These are phyloP conservation scores for Stenogyne calaminthoides DNA, from an alignment of 305 asterid species.

Conservation along the genomic window DNA sequence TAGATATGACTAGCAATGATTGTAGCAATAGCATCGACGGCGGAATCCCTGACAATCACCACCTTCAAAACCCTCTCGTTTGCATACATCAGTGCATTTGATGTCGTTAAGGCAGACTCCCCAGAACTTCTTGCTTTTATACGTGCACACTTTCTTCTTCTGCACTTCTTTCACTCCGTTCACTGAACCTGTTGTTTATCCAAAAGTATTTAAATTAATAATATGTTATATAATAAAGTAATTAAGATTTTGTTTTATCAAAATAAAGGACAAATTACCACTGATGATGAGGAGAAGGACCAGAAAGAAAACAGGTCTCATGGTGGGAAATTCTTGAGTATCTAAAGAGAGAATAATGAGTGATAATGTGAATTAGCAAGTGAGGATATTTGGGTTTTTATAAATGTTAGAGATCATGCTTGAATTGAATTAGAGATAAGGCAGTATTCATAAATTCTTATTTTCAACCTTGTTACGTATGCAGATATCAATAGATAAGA, in stretches of 20 bases:
- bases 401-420: not conserved
- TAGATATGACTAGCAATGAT: slow-evolving; percentile 23
- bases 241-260: too few relatives aligned
- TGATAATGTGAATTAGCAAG: not conserved
- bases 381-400: not conserved
- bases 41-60: slow-evolving; percentile 51
- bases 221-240: too few relatives aligned
- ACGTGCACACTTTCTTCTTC: slow-evolving; percentile 32
- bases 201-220: too few relatives aligned
- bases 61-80: slow-evolving; percentile 38
- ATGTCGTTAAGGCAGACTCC: slow-evolving; percentile 39
- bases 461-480: not conserved
- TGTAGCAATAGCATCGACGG: slow-evolving; percentile 46
- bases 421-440: not conserved
- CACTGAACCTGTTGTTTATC: not conserved
- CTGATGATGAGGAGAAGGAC: not conserved
- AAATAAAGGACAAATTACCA: not conserved
- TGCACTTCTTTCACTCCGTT: slow-evolving; percentile 18
- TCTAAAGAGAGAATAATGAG: not conserved
- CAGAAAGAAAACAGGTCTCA: not conserved
- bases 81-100: slow-evolving; percentile 37
- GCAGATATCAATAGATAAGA: not conserved
- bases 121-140: slow-evolving; percentile 42
- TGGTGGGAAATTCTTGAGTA: not conserved
- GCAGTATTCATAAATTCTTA: not conserved